Percentiles rank a stretch among this genome's conserved stretches.
Evolutionary conservation across 106 monocot genomes (phyloP).

Genomic region (Vanilla planifolia): DNA sequence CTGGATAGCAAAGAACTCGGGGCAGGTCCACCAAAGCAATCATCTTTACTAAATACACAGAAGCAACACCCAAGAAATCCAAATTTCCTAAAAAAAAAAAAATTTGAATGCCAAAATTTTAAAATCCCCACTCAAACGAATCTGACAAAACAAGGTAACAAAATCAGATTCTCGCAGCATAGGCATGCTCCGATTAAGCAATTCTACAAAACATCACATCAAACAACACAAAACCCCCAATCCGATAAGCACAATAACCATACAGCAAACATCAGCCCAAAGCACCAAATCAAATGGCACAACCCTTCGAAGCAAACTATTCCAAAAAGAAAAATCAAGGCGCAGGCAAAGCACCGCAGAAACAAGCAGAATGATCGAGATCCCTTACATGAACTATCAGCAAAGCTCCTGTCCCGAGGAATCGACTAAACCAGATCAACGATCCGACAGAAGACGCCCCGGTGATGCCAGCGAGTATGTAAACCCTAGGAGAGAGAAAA

Average conservation of each 20-base stretch:
- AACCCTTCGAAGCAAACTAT: not conserved
- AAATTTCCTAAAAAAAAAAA: not conserved
- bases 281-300: not conserved
- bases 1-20: not conserved
- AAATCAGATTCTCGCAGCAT: not conserved
- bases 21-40: not conserved
- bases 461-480: not conserved
- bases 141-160: not conserved
- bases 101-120: not conserved
- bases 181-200: not conserved
- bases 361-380: not conserved
- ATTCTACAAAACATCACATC: not conserved
- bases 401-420: not conserved
- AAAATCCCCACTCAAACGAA: not conserved
- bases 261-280: not conserved
- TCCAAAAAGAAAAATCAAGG: too few species aligned
- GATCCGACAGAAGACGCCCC: not conserved
- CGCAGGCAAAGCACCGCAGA: not conserved
- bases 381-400: not conserved
- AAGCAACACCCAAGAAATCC: not conserved
- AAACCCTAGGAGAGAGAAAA: not conserved
- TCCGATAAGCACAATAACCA: not conserved
- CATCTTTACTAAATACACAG: not conserved
- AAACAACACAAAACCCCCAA: not conserved
- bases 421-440: not conserved